Conservation (phyloP, 306 rosid genomes). For the Spatholobus suberectus region DNA sequence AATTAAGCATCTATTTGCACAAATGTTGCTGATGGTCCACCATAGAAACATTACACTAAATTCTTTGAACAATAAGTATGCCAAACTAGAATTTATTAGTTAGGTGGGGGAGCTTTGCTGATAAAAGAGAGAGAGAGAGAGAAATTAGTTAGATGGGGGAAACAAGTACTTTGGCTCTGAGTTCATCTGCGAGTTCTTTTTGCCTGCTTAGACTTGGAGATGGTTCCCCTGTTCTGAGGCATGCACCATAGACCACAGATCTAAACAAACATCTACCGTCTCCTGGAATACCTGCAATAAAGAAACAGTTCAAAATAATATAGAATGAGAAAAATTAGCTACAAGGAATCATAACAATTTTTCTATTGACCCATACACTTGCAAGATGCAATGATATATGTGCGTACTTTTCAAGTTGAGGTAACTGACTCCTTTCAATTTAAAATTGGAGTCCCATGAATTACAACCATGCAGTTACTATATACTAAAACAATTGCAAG, state of each 20-base stretch:
- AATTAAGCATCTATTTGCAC: slow-evolving; percentile 4
- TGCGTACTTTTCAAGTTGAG: neutral
- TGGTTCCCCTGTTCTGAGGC: slow-evolving; percentile 67
- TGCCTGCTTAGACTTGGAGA: slow-evolving; percentile 65
- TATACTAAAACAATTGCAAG: neutral
- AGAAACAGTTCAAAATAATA: neutral
- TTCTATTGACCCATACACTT: no score
- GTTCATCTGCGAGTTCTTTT: slow-evolving; percentile 90
- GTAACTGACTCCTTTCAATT: no score
- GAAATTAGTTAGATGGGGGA: neutral
- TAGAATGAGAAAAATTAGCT: neutral
- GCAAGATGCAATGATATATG: neutral
- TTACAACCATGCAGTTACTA: neutral
- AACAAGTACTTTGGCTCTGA: slow-evolving; percentile 63
- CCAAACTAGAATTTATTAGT: neutral
- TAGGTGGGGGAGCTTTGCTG: neutral
- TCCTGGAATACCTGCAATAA: slow-evolving; percentile 68
- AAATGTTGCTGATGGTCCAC: neutral
- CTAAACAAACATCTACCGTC: slow-evolving; percentile 96
- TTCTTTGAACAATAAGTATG: neutral
- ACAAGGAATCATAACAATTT: neutral
- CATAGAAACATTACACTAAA: neutral
- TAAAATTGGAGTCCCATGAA: neutral
- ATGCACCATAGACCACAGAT: slow-evolving; percentile 75
- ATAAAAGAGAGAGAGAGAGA: no score